A percentile compares a stretch with the other conserved stretches of the same genome.
These are phyloP conservation scores for Rhododendron ovatum DNA, from an alignment of 148 eudicot species.

Conservation along the genomic window DNA sequence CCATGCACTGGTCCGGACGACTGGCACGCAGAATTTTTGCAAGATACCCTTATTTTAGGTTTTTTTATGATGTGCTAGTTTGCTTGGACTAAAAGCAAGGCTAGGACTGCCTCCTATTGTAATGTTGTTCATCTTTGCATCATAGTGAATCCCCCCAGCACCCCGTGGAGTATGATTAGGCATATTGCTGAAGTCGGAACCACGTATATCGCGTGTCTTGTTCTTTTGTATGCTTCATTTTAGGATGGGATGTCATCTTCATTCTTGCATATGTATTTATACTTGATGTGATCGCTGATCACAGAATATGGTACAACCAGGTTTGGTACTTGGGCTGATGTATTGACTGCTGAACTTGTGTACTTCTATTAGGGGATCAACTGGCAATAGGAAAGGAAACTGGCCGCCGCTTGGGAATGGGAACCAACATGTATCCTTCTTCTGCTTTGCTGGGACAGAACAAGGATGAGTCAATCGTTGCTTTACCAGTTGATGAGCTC, in stretches of 20 bases:
- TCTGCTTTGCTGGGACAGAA: slow-evolving; percentile 93
- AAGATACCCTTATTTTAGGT: too few species aligned
- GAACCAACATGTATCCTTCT: slow-evolving; percentile 99
- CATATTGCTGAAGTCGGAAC: too few species aligned
- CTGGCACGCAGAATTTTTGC: too few species aligned
- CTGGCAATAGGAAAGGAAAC: slow-evolving; percentile 98
- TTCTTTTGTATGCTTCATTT: neutral
- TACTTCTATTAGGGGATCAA: slow-evolving; percentile 69
- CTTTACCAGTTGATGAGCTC: slow-evolving; percentile 89
- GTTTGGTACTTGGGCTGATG: neutral
- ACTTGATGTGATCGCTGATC: neutral
- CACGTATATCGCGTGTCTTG: too few species aligned
- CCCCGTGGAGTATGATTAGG: too few species aligned
- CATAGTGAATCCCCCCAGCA: too few species aligned
- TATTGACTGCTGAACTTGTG: slow-evolving; percentile 12
- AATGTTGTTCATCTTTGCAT: too few species aligned
- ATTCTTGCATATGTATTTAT: neutral
- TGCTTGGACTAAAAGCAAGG: too few species aligned
- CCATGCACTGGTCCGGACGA: too few species aligned
- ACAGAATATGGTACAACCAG: neutral
- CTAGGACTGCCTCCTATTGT: too few species aligned
- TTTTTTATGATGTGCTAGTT: too few species aligned
- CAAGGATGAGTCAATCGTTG: slow-evolving; percentile 89
- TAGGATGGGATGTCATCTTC: neutral
- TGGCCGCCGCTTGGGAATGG: slow-evolving; percentile 98